Evolutionary conservation across 805 yeast species (phyloP).

Genomic region (Candida koratica): DNA sequence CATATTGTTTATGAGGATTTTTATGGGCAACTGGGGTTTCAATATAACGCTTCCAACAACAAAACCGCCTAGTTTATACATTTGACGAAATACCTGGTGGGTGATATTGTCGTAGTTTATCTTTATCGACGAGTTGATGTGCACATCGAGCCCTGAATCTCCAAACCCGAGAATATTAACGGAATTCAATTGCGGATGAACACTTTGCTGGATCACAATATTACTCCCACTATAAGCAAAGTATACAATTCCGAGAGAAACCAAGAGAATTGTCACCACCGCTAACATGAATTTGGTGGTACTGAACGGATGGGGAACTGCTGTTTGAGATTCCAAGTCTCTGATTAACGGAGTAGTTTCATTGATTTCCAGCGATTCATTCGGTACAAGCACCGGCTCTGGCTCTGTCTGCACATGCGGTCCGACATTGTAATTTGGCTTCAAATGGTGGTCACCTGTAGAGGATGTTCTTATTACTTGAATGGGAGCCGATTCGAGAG

Average conservation of each 20-base stretch:
- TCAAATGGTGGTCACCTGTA: conserved; percentile 3
- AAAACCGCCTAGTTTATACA: conserved; percentile 20
- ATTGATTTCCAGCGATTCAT: conserved; percentile 2
- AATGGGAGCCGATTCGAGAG: not conserved
- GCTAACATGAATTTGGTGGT: conserved; percentile 13
- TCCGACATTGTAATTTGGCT: conserved; percentile 4
- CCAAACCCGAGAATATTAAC: conserved; percentile 22
- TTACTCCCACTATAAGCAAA: conserved; percentile 14
- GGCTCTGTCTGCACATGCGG: too few species aligned
- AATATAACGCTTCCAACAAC: conserved; percentile 21
- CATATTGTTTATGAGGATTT: conserved; percentile 17
- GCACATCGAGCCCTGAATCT: conserved; percentile 26
- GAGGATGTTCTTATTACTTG: conserved; percentile 1
- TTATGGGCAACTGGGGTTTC: conserved; percentile 19
- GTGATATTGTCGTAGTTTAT: conserved; percentile 27
- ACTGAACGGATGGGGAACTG: conserved; percentile 8
- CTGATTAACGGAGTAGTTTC: conserved; percentile 9
- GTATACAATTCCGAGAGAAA: conserved; percentile 13
- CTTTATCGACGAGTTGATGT: conserved; percentile 23
- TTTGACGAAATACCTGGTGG: conserved; percentile 19
- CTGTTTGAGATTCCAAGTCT: conserved; percentile 12
- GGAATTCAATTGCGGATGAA: conserved; percentile 21
- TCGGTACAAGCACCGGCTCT: not conserved
- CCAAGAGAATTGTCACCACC: conserved; percentile 12
- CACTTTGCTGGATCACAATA: conserved; percentile 17